phyloP scores from a whole-genome alignment of 1,284 basidiomycete genomes.

The Peniophora sp. region DNA sequence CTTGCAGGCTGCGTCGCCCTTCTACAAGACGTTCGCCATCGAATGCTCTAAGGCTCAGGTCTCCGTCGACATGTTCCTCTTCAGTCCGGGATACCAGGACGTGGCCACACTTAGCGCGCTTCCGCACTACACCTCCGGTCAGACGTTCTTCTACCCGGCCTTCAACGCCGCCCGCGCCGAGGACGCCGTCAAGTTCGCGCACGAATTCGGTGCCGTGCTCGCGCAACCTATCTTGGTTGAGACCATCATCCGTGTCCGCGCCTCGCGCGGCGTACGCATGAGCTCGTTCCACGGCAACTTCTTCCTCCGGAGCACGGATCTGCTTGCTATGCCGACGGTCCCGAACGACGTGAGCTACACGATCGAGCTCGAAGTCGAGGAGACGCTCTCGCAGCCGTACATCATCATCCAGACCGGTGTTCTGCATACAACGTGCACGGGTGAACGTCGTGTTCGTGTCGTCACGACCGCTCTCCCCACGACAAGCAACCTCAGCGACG shows the following conservation, averaged over 20 bases:
- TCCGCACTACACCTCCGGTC: conserved; percentile 96
- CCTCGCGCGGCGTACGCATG: conserved; percentile 91
- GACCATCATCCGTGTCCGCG: conserved; percentile 96
- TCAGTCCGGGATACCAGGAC: conserved; percentile 90
- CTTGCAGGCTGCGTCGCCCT: conserved; percentile 83
- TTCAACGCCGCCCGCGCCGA: conserved; percentile 94
- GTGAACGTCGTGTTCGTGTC: conserved; percentile 95
- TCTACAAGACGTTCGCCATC: conserved; percentile 99
- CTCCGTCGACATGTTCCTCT: conserved; percentile 99
- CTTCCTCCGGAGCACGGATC: conserved; percentile 96
- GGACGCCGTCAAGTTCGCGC: conserved; percentile 96
- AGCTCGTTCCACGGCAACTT: conserved; percentile 99
- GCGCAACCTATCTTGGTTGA: conserved; percentile 95
- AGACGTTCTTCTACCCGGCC: conserved; percentile 97
- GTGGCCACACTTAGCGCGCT: conserved; percentile 92
- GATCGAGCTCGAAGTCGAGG: conserved; percentile 97
- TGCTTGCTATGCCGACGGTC: conserved; percentile 94
- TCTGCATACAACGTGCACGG: conserved; percentile 93
- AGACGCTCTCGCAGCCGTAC: conserved; percentile 87
- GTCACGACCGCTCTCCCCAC: conserved; percentile 91
- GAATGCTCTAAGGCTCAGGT: conserved; percentile 97
- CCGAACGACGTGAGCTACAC: conserved; percentile 96
- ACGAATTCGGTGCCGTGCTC: conserved; percentile 91
- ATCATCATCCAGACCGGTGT: conserved; percentile 97
- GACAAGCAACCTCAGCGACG: conserved; percentile 86